A percentile compares a stretch with the other conserved stretches of the same genome.
These are phyloP conservation scores for Hirsutella rhossiliensis DNA, from an alignment of 2,329 filamentous ascomycete species.

Conservation along the genomic window DNA sequence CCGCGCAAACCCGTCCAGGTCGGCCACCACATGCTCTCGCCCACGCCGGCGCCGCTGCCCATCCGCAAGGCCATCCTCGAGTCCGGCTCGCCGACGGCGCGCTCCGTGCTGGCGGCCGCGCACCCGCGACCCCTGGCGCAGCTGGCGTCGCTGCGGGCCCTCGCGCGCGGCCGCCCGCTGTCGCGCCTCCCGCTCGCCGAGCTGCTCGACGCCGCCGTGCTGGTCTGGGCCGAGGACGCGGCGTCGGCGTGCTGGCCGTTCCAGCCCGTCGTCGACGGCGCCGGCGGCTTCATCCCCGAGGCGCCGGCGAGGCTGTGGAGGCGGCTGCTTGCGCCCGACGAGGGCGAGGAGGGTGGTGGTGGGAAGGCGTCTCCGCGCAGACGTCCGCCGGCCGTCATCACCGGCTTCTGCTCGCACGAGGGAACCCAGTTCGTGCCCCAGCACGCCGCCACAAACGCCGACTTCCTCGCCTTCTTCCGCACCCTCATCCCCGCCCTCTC, in stretches of 20 bases:
- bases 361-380: background rate
- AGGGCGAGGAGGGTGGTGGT: too few species aligned
- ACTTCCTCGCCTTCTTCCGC: constrained; percentile 50
- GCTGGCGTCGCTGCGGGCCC: constrained; percentile 18
- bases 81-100: constrained; percentile 42
- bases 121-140: constrained; percentile 47
- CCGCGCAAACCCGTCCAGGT: constrained; percentile 30
- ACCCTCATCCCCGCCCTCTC: constrained; percentile 47
- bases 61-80: constrained; percentile 44
- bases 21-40: constrained; percentile 52
- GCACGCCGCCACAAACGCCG: constrained; percentile 20
- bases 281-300: constrained; percentile 38
- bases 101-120: constrained; percentile 36
- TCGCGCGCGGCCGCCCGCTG: constrained; percentile 15
- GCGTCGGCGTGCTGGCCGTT: constrained; percentile 46
- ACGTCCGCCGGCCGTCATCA: constrained; percentile 32
- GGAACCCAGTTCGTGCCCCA: constrained; percentile 50
- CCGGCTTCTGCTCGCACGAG: constrained; percentile 61
- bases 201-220: constrained; percentile 34
- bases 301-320: constrained; percentile 49
- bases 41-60: constrained; percentile 29
- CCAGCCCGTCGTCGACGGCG: constrained; percentile 54
- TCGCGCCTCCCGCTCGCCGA: constrained; percentile 32
- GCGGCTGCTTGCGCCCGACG: constrained; percentile 12
- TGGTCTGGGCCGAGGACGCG: constrained; percentile 31